A percentile compares a stretch with the other conserved stretches of the same genome.
These are phyloP conservation scores for Schoenoplectus tabernaemontani DNA, from an alignment of 202 grass and related monocot genomes.

Conservation along the genomic window DNA sequence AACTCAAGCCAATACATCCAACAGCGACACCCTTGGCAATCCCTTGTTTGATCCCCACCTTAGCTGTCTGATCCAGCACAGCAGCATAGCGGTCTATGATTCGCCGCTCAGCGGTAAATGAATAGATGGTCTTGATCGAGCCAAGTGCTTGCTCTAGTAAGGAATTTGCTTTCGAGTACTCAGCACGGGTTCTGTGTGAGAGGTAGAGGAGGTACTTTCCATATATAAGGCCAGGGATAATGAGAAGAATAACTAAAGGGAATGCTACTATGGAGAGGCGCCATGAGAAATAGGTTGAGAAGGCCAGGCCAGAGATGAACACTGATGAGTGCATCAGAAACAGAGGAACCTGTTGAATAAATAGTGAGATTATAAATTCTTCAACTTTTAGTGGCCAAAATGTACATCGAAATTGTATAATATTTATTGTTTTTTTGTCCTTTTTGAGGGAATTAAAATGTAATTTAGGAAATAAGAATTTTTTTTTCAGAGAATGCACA, in stretches of 20 bases:
- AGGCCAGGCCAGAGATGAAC: conserved; percentile 79
- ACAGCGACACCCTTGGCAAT: conserved; percentile 84
- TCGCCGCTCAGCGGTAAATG: conserved; percentile 82
- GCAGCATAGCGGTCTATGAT: conserved; percentile 65
- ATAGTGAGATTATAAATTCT: not conserved
- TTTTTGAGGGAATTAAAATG: not conserved
- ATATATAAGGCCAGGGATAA: conserved; percentile 89
- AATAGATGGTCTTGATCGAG: conserved; percentile 88
- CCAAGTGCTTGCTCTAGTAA: conserved; percentile 71
- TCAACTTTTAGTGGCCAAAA: not conserved
- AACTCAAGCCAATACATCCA: conserved; percentile 72
- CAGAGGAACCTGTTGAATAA: conserved; percentile 76
- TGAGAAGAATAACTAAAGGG: conserved; percentile 69
- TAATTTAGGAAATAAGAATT: not conserved
- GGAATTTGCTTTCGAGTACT: conserved; percentile 64
- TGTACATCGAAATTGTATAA: not conserved
- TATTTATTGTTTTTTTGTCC: not conserved
- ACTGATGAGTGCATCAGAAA: conserved; percentile 91
- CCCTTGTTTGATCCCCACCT: conserved; percentile 84
- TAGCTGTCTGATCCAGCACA: conserved; percentile 60
- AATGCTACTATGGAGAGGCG: conserved; percentile 82
- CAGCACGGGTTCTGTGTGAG: conserved; percentile 39
- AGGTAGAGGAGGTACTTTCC: conserved; percentile 92
- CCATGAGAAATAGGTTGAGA: conserved; percentile 94
- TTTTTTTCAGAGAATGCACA: too few relatives aligned